These are phyloP conservation scores for Dictyostelium firmibasis DNA, from an alignment of 78 protist genomes.

Conservation along the genomic window DNA sequence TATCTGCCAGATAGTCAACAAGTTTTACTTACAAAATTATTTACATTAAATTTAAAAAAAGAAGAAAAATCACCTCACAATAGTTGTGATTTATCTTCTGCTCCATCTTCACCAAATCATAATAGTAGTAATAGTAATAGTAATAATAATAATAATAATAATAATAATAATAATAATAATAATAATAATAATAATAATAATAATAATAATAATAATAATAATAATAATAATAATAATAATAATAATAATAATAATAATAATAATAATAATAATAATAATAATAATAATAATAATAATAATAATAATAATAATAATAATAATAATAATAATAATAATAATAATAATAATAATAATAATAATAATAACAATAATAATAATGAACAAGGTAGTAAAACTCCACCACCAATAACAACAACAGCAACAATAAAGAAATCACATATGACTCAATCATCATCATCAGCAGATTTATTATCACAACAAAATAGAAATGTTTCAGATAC, in stretches of 20 bases:
- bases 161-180: neutral
- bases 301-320: neutral
- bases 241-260: neutral
- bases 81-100: neutral
- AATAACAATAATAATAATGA: neutral
- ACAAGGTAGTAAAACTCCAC: neutral
- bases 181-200: neutral
- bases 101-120: neutral
- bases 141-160: neutral
- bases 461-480: neutral
- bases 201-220: neutral
- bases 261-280: neutral
- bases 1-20: slow-evolving; percentile 67
- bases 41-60: slow-evolving; percentile 45
- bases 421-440: neutral
- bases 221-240: neutral
- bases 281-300: neutral
- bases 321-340: neutral
- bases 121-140: neutral
- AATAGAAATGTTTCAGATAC: neutral
- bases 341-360: neutral
- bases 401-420: neutral
- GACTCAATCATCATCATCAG: neutral
- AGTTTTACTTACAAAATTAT: slow-evolving; percentile 38
- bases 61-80: slow-evolving; percentile 14